Evolutionary conservation across 345 rosid genomes (phyloP).

Genomic region (Eucalyptus marginata): DNA sequence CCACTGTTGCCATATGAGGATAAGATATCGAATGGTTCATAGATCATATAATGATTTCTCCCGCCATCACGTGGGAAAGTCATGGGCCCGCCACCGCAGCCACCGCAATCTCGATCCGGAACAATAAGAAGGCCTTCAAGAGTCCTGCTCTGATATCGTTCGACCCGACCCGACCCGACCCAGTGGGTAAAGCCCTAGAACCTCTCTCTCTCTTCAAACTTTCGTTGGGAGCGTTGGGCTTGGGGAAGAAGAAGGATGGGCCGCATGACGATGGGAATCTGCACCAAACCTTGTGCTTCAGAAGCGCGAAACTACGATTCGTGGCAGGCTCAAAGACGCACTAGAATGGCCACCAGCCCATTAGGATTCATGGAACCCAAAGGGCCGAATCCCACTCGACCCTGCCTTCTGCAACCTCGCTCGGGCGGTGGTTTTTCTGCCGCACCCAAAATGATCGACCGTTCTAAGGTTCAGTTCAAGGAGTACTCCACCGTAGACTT

Average conservation of each 20-base stretch:
- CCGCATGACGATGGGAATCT: not conserved
- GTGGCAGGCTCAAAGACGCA: not conserved
- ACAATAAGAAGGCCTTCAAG: not conserved
- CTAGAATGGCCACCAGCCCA: not conserved
- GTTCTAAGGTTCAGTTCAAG: not conserved
- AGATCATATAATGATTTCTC: not conserved
- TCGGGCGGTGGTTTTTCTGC: not conserved
- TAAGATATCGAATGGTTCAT: not conserved
- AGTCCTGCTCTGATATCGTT: not conserved
- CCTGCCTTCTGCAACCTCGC: not conserved
- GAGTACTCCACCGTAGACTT: not conserved
- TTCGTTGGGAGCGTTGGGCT: not conserved
- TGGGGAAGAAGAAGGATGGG: not conserved
- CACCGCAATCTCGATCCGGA: not conserved
- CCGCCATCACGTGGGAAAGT: no score
- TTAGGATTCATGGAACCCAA: not conserved
- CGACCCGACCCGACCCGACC: not conserved
- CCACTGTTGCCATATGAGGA: no score
- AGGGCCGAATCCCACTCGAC: not conserved
- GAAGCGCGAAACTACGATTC: not conserved
- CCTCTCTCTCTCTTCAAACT: not conserved
- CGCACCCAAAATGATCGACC: not conserved
- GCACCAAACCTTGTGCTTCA: not conserved
- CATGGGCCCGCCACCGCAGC: not conserved
- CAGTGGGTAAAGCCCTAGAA: not conserved